Evolutionary conservation across 2,329 filamentous ascomycete species (phyloP), one percentile per base, ranked within the genome.

Genomic region (Blumeriella jaapii): DNA sequence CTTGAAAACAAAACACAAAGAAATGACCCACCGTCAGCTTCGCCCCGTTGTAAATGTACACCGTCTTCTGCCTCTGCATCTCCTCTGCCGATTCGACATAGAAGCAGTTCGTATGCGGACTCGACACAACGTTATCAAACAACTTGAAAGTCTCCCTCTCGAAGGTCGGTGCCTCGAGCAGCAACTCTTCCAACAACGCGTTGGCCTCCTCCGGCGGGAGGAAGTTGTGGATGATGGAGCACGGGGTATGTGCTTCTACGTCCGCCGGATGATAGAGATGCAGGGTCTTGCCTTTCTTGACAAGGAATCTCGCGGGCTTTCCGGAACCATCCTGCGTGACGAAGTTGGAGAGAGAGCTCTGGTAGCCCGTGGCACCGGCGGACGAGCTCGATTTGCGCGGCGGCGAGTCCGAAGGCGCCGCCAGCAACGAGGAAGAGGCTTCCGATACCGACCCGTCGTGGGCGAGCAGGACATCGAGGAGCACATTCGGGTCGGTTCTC

Each of bases 141-240:
- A 96, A 62, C 53, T 91, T 83, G 53, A 95, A 94, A 0, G 73
- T 77, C 15, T 74, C 71, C 44, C 69, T 74, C 31, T 76, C 65
- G 53, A 86, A 94, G 0, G 78, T 72, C 14, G 70, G 62, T 1
- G 81, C 69, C 59, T 95, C 85, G 1, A 68, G 60, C 1, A 95
- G 60, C 23, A 96, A 67, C 55, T 96, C 87, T 19, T 59, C 56
- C 1, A 96, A 64, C 9, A 98, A 65, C 1, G 68, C 65, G 45
- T 85, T 79, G 24, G 91, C 89, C 39, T 82, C 67, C 2, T 77
- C 64, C 0, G 66, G 18, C 0, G 84, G 76, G 0, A 98, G 65
- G 49, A 96, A 95, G 52, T 94, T 91, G 59, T 93, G 86, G 36
- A 95, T 76, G 46, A 96, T 82, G 8, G 83, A 87, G 59, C 87